Base-by-base conservation (phyloP, 352 stramenopile genomes). In the Thalassiosira exigua region DNA sequence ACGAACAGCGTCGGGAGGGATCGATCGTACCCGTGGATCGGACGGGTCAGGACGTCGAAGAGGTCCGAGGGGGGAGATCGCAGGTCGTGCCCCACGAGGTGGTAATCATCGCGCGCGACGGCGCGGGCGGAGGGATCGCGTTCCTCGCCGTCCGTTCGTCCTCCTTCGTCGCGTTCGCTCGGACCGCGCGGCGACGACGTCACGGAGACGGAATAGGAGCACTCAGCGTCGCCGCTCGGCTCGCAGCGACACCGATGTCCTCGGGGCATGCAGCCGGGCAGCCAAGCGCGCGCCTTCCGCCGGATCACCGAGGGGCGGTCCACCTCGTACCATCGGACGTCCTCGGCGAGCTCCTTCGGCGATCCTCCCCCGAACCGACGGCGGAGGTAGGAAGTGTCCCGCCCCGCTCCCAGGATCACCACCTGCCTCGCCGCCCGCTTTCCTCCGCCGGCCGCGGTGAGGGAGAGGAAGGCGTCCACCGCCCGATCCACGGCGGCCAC, bases 311-410 rank as follows among this genome's bases (percentile, higher is more conserved):
- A 79, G 27, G 75, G 17, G 76, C 90, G 82, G 80, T 93, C 88
- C 1, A 93, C 84, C 76, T 93, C 88, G 61, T 85, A 92, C 88
- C 88, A 93, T 54, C 77, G 29, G 7, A 82, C 65, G 21, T 64
- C 29, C 33, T 65, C 26, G 32, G 46, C 46, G 46, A 56, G 5
- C 46, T 21, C 39, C 30, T 22, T 59, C 36, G 17, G 14, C n/a
- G 51, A 22, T 59, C 19, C 41, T 42, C 39, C 44, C 26, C 51
- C 30, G 61, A 69, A 69, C 41, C 54, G 41, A 68, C 82, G 84
- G 12, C 88, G 75, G 66, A 93, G 86, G 46, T 87, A 93, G 17
- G 64, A 81, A 0, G 88, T 93, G 74, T 93, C 88, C 22, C 86
- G 81, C 33, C 88, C 88, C 52, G 79, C 73, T 57, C 88, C 88